These are phyloP conservation scores for Bruguiera hainesii DNA, from an alignment of 441 rosid genomes.

Conservation along the genomic window DNA sequence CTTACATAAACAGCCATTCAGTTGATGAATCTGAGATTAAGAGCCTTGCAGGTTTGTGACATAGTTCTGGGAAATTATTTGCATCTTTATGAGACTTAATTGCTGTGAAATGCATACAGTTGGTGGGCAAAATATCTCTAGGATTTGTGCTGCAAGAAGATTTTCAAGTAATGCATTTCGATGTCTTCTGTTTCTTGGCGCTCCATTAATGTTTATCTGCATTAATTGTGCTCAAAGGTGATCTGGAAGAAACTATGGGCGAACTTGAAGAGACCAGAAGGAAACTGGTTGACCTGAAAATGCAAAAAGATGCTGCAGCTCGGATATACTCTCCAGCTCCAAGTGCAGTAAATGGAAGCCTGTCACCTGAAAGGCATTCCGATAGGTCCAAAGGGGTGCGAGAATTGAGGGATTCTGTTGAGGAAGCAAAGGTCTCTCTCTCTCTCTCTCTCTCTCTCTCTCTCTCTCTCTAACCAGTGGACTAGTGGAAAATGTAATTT, in stretches of 20 bases:
- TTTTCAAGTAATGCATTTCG: background rate
- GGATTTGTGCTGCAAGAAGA: background rate
- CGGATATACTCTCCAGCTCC: slow-evolving; percentile 49
- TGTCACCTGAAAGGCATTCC: slow-evolving; percentile 73
- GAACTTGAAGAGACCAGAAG: slow-evolving; percentile 95
- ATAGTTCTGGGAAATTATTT: slow-evolving; percentile 6
- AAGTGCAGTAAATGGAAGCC: slow-evolving; percentile 59
- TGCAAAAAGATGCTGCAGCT: slow-evolving; percentile 83
- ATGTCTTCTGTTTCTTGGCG: slow-evolving; percentile 7
- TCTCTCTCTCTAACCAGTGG: slow-evolving; percentile 12
- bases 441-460: slow-evolving; percentile 1
- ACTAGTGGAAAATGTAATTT: slow-evolving; percentile 21
- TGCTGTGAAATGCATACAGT: slow-evolving; percentile 3
- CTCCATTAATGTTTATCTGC: slow-evolving; percentile 25
- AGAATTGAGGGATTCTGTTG: slow-evolving; percentile 75
- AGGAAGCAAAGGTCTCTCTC: slow-evolving; percentile 66
- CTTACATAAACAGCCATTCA: slow-evolving; percentile 47
- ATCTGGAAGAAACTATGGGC: slow-evolving; percentile 79
- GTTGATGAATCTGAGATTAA: slow-evolving; percentile 70
- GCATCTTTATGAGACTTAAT: slow-evolving; percentile 6
- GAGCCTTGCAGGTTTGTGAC: slow-evolving; percentile 60
- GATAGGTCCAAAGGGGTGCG: slow-evolving; percentile 65
- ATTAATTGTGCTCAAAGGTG: slow-evolving; percentile 45
- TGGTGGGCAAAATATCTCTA: slow-evolving; percentile 1
- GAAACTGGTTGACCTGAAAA: slow-evolving; percentile 69